These are phyloP conservation scores for Lophium mytilinum DNA, from an alignment of 495 filamentous ascomycete species.

Conservation along the genomic window DNA sequence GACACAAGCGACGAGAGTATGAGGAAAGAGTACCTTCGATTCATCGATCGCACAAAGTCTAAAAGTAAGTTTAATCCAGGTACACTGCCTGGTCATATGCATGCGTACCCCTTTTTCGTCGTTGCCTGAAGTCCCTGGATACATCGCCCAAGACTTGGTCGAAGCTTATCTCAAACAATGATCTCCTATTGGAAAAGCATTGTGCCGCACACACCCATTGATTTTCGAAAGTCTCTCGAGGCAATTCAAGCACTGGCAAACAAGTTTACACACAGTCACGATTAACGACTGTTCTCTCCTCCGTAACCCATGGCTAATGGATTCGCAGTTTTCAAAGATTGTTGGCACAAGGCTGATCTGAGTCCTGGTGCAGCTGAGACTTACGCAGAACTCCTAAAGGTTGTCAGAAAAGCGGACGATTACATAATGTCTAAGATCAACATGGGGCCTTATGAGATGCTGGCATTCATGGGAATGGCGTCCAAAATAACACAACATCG, in stretches of 20 bases:
- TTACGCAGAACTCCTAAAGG: constrained; percentile 30
- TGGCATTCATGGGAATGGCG: constrained; percentile 16
- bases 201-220: too few relatives aligned
- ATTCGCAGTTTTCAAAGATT: constrained; percentile 35
- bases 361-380: constrained; percentile 34
- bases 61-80: constrained; percentile 19
- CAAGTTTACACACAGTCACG: too few relatives aligned
- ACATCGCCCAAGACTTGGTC: too few relatives aligned
- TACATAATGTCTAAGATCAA: constrained; percentile 2
- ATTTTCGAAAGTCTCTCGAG: too few relatives aligned
- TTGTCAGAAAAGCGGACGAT: constrained; percentile 31
- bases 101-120: too few relatives aligned
- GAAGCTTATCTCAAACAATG: too few relatives aligned
- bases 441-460: constrained; percentile 2
- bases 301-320: neutral
- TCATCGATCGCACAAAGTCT: constrained; percentile 33
- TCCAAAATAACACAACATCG: constrained; percentile 31
- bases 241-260: too few relatives aligned
- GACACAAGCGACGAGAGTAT: neutral
- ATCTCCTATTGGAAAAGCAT: too few relatives aligned
- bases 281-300: too few relatives aligned
- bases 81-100: too few relatives aligned
- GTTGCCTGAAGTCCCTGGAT: too few relatives aligned
- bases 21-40: constrained; percentile 15
- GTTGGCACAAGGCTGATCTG: constrained; percentile 39